phyloP scores from a whole-genome alignment of 805 yeast species.

The Spencermartinsiella europaea region DNA sequence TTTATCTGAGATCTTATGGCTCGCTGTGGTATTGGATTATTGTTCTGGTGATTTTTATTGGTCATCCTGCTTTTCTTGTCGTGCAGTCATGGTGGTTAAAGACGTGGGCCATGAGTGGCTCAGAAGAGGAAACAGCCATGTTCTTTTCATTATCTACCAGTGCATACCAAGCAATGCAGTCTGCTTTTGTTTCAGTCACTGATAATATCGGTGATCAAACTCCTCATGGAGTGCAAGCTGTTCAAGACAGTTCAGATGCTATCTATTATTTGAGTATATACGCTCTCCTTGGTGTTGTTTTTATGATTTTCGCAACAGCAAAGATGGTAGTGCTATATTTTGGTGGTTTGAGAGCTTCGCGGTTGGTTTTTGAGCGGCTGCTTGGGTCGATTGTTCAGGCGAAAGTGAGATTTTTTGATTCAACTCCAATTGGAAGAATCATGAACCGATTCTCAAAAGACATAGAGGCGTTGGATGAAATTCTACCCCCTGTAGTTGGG shows the following conservation, averaged over 20 bases:
- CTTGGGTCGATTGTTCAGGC: constrained; percentile 69
- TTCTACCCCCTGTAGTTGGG: constrained; percentile 72
- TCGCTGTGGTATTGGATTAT: constrained; percentile 47
- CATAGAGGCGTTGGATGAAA: constrained; percentile 90
- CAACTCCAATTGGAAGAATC: constrained; percentile 92
- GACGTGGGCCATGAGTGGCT: constrained; percentile 50
- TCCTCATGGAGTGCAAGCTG: neutral
- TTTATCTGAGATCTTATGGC: constrained; percentile 66
- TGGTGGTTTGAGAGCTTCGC: constrained; percentile 74
- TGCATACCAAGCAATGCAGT: neutral
- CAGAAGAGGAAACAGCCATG: neutral
- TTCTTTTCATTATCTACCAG: neutral
- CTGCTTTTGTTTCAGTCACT: neutral
- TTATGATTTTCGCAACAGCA: constrained; percentile 48
- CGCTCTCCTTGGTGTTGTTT: constrained; percentile 59
- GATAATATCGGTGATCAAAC: neutral
- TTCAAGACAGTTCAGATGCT: constrained; percentile 37
- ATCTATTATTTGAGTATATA: constrained; percentile 64
- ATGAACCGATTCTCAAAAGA: constrained; percentile 95
- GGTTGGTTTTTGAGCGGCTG: constrained; percentile 60
- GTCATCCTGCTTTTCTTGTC: constrained; percentile 56
- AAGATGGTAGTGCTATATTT: constrained; percentile 57
- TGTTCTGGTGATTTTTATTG: constrained; percentile 43
- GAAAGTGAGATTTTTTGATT: constrained; percentile 80
- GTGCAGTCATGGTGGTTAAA: constrained; percentile 85